phyloP scores from a whole-genome alignment of 2,329 filamentous ascomycete genomes.

The Cytospora chrysosperma region DNA sequence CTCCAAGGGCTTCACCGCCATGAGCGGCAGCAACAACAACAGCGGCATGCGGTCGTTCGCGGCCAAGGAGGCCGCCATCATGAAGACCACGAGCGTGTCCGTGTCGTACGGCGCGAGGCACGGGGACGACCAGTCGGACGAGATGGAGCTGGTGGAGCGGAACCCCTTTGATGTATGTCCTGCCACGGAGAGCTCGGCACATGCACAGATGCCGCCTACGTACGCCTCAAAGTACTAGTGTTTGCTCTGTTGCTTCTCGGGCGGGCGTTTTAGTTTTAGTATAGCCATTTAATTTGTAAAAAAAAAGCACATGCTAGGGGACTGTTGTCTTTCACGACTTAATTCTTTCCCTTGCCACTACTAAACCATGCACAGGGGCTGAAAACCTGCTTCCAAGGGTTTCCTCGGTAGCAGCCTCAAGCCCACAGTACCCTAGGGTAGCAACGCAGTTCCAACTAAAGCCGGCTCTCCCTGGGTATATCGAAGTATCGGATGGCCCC shows the following conservation, averaged over 20 bases:
- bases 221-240: neutral
- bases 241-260: neutral
- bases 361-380: too few species aligned
- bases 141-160: slow-evolving; percentile 23
- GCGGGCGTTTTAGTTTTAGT: neutral
- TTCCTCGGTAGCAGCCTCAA: too few species aligned
- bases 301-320: too few species aligned
- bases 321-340: neutral
- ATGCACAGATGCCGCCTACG: neutral
- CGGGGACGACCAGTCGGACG: slow-evolving; percentile 19
- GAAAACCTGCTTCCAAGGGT: too few species aligned
- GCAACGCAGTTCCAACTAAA: neutral
- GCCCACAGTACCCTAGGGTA: too few species aligned
- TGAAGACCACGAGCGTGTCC: slow-evolving; percentile 23
- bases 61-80: slow-evolving; percentile 4
- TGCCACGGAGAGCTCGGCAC: neutral
- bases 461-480: neutral
- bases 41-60: slow-evolving; percentile 10
- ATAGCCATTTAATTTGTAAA: neutral
- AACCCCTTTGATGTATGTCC: neutral
- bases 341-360: neutral
- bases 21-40: neutral
- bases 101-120: slow-evolving; percentile 17
- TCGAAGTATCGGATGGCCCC: neutral
- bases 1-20: slow-evolving; percentile 13